Evolutionary conservation across 768 basidiomycete genomes (phyloP).

Genomic region (Collybia nuda): DNA sequence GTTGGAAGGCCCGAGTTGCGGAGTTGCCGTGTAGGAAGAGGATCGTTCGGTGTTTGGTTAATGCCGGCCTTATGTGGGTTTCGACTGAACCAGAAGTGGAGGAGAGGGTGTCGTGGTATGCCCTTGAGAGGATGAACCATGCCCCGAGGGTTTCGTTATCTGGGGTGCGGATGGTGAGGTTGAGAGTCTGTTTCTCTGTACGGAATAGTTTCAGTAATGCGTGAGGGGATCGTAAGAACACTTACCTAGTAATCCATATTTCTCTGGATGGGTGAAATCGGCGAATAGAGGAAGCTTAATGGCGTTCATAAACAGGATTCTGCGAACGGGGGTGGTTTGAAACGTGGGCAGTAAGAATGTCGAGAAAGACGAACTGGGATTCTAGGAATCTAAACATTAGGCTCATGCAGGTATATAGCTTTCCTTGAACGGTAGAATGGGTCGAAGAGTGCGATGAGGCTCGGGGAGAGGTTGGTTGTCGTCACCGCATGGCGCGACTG

Average conservation of each 20-base stretch:
- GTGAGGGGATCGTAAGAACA: background rate
- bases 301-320: conserved; percentile 60
- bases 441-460: no score
- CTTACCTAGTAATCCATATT: conserved; percentile 77
- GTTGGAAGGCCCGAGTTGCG: conserved; percentile 67
- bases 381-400: no score
- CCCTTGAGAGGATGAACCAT: conserved; percentile 81
- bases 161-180: conserved; percentile 64
- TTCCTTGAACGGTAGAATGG: no score
- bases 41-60: conserved; percentile 69
- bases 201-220: background rate
- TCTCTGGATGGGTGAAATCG: conserved; percentile 67
- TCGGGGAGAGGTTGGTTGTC: no score
- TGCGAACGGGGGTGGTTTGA: conserved; percentile 7
- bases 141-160: conserved; percentile 83
- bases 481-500: no score
- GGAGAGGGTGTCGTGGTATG: conserved; percentile 52
- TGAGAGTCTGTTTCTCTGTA: conserved; percentile 74
- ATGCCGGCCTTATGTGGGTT: conserved; percentile 50
- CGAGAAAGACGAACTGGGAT: no score
- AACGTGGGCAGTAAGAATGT: no score
- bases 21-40: conserved; percentile 92
- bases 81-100: conserved; percentile 35
- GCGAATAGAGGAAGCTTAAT: conserved; percentile 62
- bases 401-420: no score